Conservation (phyloP, 2,329 filamentous ascomycete genomes). For the Trichoderma arundinaceum region DNA sequence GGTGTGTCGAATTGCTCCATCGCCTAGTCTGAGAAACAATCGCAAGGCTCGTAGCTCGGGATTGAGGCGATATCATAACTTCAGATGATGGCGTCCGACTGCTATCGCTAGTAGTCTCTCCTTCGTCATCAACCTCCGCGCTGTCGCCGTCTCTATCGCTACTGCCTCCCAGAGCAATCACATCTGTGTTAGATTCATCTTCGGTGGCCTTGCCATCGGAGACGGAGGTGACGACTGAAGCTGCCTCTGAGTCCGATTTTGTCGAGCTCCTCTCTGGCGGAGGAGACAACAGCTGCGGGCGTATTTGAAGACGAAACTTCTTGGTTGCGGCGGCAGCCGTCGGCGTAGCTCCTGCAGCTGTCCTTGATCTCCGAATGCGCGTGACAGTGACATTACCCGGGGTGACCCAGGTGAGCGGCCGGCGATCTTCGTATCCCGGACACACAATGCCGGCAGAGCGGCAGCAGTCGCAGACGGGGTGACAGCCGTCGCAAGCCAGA, state of each 20-base stretch:
- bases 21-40: neutral
- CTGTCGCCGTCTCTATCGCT: neutral
- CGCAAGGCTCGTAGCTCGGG: neutral
- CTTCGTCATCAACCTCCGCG: neutral
- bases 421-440: conserved; percentile 48
- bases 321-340: neutral
- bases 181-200: neutral
- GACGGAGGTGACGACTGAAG: too few relatives aligned
- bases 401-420: conserved; percentile 48
- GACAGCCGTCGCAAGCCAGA: conserved; percentile 47
- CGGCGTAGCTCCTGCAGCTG: neutral
- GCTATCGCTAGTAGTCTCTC: neutral
- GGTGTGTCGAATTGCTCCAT: too few relatives aligned
- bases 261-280: neutral
- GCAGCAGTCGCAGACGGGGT: conserved; percentile 48
- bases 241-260: neutral
- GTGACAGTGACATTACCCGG: conserved; percentile 43
- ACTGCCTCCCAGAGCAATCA: neutral
- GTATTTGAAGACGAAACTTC: neutral
- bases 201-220: neutral
- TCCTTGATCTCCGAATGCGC: conserved; percentile 4
- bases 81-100: too few relatives aligned
- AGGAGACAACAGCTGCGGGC: neutral
- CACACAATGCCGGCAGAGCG: conserved; percentile 43
- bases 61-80: neutral